These are phyloP conservation scores for Paraurostyla sp. DNA, from an alignment of 73 alveolate genomes.

Conservation along the genomic window DNA sequence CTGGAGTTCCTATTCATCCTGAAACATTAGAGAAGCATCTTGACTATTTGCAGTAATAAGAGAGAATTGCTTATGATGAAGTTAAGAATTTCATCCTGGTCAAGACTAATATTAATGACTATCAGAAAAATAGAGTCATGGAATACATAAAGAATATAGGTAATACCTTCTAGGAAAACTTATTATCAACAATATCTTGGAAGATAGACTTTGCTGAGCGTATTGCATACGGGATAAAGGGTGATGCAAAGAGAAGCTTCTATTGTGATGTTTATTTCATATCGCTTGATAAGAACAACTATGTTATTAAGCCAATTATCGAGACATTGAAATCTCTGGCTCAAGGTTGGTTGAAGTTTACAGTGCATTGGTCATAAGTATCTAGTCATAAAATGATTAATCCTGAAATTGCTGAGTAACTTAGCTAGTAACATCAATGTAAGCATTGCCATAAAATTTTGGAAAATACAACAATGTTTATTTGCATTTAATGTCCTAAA, in stretches of 20 bases:
- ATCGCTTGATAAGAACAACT: not conserved
- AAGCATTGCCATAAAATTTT: not conserved
- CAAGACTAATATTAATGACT: constrained; percentile 7
- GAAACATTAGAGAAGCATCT: not conserved
- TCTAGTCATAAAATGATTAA: not conserved
- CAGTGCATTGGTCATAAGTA: not conserved
- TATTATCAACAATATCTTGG: constrained; percentile 21
- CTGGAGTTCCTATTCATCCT: not conserved
- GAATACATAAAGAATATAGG: constrained; percentile 5
- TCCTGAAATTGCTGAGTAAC: not conserved
- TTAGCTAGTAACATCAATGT: not conserved
- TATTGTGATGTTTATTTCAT: constrained; percentile 2
- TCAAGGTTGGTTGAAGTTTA: not conserved
- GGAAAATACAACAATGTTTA: not conserved
- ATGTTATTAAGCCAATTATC: not conserved
- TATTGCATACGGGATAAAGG: not conserved
- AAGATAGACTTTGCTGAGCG: constrained; percentile 34
- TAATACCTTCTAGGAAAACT: constrained; percentile 1
- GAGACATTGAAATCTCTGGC: not conserved
- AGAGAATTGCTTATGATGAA: constrained; percentile 8
- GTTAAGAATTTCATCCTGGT: constrained; percentile 15
- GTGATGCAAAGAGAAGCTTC: constrained; percentile 40
- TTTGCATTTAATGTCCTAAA: not conserved
- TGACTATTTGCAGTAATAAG: not conserved
- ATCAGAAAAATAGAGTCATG: not conserved